Evolutionary conservation across 805 yeast genomes (phyloP), one percentile per base, ranked within the genome.

Genomic region (Wickerhamiella azyma): DNA sequence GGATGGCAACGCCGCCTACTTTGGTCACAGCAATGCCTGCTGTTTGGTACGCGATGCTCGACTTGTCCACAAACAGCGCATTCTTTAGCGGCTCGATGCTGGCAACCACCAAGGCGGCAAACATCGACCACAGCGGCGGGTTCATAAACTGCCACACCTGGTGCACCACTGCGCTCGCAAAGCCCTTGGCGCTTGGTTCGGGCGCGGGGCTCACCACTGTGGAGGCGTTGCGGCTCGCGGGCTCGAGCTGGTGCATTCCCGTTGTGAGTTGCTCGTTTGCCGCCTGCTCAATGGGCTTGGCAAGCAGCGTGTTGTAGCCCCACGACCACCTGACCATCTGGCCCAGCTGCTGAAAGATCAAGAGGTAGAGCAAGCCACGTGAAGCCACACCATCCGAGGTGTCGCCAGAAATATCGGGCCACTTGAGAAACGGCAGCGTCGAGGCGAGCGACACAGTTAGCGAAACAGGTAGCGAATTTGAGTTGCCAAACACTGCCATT

Each of bases 401-500:
- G 55, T 77, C 83, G 49, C 67, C 67, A 5, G 67, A 70, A 39
- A 76, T 62, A 48, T 71, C 73, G 45, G 73, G 76, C 83, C 83
- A 77, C 37, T 61, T 59, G 51, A 77, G 66, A 46, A 70, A 69
- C 1, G 81, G 81, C 53, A 77, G 62, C 1, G 81, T 70, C 55
- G 70, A 70, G 2, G 81, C 78, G 51, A 76, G 64, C 18, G 94
- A 80, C 47, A 92, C 67, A 8, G 81, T 77, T 53, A 92, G 70
- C 0, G 96, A 85, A 1, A 89, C 97, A 0, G 98, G 97, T 47
- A 89, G 72, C 9, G 94, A 83, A 67, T 89, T 89, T 38, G 95
- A 85, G 65, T 89, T 92, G 45, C 96, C 97, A 65, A 89, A 89
- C 5, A 88, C 95, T 2, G 92, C 85, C 94, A 92, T 92, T 2